Conservation (phyloP, 2,329 filamentous ascomycete genomes). For the Grosmannia serpens region DNA sequence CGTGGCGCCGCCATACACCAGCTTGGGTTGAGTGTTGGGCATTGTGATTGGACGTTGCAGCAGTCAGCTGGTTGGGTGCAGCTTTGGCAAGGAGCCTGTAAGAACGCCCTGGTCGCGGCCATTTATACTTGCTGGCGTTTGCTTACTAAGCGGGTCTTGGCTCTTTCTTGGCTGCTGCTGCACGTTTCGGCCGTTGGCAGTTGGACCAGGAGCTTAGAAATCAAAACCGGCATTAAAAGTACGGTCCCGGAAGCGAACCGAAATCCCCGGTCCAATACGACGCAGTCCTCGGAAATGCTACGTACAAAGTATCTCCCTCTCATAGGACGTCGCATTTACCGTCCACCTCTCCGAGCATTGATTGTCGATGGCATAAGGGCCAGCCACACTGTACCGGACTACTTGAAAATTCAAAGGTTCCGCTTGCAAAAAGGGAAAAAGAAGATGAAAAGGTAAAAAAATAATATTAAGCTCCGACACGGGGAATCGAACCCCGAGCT, state of each 20-base stretch:
- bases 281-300: no score
- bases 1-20: background rate
- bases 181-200: no score
- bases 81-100: background rate
- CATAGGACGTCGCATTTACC: no score
- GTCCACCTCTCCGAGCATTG: no score
- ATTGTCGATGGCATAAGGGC: no score
- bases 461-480: conserved; percentile 2
- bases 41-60: background rate
- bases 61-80: background rate
- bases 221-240: background rate
- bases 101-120: no score
- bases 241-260: background rate
- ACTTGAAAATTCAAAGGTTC: background rate
- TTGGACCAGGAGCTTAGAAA: background rate
- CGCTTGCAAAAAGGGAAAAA: background rate
- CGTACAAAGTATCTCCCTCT: no score
- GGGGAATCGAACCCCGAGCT: conserved; percentile 7
- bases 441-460: background rate
- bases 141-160: no score
- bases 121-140: no score
- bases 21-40: background rate
- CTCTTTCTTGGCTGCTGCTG: no score
- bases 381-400: no score
- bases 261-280: no score